Evolutionary conservation across 495 filamentous ascomycete species (phyloP).

Genomic region (Aspergillus diversus): DNA sequence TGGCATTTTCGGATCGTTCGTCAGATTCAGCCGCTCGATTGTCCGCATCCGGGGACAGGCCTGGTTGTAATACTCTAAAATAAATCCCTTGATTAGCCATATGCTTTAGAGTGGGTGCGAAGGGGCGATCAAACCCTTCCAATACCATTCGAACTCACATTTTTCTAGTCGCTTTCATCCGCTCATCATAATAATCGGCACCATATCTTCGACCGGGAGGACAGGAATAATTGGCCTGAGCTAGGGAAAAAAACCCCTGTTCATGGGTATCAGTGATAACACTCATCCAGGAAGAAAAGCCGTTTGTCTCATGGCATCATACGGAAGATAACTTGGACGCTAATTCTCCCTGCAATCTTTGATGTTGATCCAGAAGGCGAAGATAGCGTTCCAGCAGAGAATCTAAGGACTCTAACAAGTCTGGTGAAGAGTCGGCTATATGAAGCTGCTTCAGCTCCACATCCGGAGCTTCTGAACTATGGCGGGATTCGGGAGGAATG

Average conservation of each 20-base stretch:
- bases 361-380: conserved; percentile 69
- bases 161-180: conserved; percentile 66
- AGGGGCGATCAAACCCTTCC: conserved; percentile 1
- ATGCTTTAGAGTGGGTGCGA: background rate
- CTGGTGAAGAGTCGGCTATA: conserved; percentile 26
- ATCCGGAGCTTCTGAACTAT: conserved; percentile 35
- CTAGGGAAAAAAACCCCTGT: conserved; percentile 58
- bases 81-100: conserved; percentile 12
- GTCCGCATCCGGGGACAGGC: conserved; percentile 8
- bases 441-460: conserved; percentile 25
- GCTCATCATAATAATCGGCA: conserved; percentile 68
- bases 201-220: conserved; percentile 66
- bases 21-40: conserved; percentile 7
- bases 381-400: conserved; percentile 71
- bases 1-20: background rate
- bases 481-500: conserved; percentile 43
- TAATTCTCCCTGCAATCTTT: conserved; percentile 59
- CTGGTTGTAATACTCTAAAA: conserved; percentile 31
- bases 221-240: conserved; percentile 72
- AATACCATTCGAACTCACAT: conserved; percentile 34
- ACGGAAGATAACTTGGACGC: conserved; percentile 60
- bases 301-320: conserved; percentile 14
- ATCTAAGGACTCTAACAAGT: conserved; percentile 56
- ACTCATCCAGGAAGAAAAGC: conserved; percentile 1
- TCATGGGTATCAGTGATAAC: conserved; percentile 22